Evolutionary conservation across 2,329 filamentous ascomycete genomes (phyloP).

Genomic region (Drechslera avenae): DNA sequence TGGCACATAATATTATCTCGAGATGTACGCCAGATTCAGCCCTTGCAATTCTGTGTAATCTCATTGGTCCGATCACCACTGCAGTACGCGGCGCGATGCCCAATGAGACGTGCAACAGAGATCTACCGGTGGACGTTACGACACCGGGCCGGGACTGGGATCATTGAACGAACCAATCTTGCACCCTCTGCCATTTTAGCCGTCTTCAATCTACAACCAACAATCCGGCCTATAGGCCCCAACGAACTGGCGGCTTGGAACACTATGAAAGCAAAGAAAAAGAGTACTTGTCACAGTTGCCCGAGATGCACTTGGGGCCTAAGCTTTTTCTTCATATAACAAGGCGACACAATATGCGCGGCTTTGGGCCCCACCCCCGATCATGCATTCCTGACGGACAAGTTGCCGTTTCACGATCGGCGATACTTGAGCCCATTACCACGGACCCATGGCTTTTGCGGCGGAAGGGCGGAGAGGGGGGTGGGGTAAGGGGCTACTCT

Average conservation of each 20-base stretch:
- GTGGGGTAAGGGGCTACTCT: too few species aligned
- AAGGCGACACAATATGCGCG: too few species aligned
- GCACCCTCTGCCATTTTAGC: conserved; percentile 8
- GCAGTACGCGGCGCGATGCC: not conserved
- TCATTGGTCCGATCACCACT: conserved; percentile 1
- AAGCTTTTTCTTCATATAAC: too few species aligned
- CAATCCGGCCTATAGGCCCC: not conserved
- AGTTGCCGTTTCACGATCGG: too few species aligned
- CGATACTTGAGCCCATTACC: too few species aligned
- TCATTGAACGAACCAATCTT: conserved; percentile 6
- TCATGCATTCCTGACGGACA: too few species aligned
- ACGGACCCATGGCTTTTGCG: too few species aligned
- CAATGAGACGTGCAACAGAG: conserved; percentile 5
- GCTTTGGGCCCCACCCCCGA: too few species aligned
- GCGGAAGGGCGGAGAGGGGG: too few species aligned
- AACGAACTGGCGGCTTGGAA: not conserved
- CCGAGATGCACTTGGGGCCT: too few species aligned
- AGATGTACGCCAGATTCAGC: conserved; percentile 5
- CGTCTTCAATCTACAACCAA: conserved; percentile 1
- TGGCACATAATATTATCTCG: conserved; percentile 5
- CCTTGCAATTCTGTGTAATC: conserved; percentile 4
- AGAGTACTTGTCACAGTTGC: not conserved
- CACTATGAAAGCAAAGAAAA: not conserved
- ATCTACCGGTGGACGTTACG: conserved; percentile 15
- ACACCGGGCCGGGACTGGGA: conserved; percentile 13